These are phyloP conservation scores for Babesia ovata DNA, from an alignment of 169 alveolate genomes.

Conservation along the genomic window DNA sequence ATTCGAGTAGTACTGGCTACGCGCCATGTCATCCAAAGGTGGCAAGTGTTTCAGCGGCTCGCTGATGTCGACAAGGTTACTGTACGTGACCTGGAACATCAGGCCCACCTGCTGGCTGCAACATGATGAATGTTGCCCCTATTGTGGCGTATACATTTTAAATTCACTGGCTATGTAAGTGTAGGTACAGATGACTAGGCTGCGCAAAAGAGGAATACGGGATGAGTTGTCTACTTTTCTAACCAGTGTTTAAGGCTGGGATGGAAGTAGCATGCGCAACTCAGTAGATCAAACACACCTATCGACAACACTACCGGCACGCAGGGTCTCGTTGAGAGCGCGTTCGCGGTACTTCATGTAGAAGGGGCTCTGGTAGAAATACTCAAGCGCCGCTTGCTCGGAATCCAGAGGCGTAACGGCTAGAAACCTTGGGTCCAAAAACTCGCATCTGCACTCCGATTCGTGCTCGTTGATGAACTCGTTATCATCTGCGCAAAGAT, in stretches of 20 bases:
- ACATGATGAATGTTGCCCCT: neutral
- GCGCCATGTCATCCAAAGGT: slow-evolving; percentile 28
- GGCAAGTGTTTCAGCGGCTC: slow-evolving; percentile 18
- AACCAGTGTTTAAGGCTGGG: neutral
- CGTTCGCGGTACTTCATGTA: slow-evolving; percentile 60
- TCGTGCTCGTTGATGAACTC: slow-evolving; percentile 58
- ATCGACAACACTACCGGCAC: slow-evolving; percentile 62
- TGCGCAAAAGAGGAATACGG: no score
- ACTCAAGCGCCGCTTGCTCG: slow-evolving; percentile 68
- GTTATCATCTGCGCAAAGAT: slow-evolving; percentile 9
- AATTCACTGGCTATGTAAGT: neutral
- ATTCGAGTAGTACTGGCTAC: slow-evolving; percentile 49
- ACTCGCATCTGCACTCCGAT: slow-evolving; percentile 57
- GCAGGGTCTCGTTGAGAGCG: slow-evolving; percentile 57
- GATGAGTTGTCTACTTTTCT: neutral
- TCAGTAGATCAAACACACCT: slow-evolving; percentile 13
- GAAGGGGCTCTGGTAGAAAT: slow-evolving; percentile 69
- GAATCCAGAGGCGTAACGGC: slow-evolving; percentile 50
- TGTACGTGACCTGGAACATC: slow-evolving; percentile 66
- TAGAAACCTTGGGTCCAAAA: slow-evolving; percentile 58
- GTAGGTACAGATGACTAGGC: neutral
- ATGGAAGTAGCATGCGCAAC: neutral
- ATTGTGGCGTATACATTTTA: no score
- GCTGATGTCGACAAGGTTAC: slow-evolving; percentile 41
- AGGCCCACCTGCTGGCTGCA: slow-evolving; percentile 65